Evolutionary conservation across 2,329 filamentous ascomycete genomes (phyloP).

Genomic region (Epichloe bromicola): DNA sequence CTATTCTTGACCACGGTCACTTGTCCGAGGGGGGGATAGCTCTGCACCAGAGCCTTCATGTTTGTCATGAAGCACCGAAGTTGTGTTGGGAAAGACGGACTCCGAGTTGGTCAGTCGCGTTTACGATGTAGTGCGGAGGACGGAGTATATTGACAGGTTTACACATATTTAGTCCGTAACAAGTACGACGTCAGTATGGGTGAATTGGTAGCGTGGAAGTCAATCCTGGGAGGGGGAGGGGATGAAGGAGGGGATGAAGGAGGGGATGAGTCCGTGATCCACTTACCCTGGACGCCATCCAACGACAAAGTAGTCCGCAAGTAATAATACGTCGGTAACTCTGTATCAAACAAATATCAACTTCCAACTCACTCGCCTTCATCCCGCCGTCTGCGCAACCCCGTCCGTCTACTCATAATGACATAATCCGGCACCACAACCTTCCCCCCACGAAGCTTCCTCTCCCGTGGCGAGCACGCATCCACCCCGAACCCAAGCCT

Average conservation of each 20-base stretch:
- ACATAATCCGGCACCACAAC: slow-evolving; percentile 43
- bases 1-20: slow-evolving; percentile 44
- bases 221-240: too few species aligned
- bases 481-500: slow-evolving; percentile 45
- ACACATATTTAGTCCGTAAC: too few species aligned
- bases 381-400: not conserved
- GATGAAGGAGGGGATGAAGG: too few species aligned
- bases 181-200: too few species aligned
- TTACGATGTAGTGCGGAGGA: not conserved
- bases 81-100: not conserved
- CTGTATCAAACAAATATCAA: too few species aligned
- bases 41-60: slow-evolving; percentile 29
- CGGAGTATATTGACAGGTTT: too few species aligned
- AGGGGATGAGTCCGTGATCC: too few species aligned
- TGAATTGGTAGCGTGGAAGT: too few species aligned
- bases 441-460: slow-evolving; percentile 40
- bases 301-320: too few species aligned
- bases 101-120: not conserved
- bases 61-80: not conserved
- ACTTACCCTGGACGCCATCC: too few species aligned
- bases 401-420: slow-evolving; percentile 41
- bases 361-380: not conserved
- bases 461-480: slow-evolving; percentile 39
- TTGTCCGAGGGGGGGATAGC: slow-evolving; percentile 63
- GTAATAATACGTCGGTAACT: too few species aligned